These are phyloP conservation scores for Geotrichum ghanense DNA, from an alignment of 805 yeast genomes.

Conservation along the genomic window DNA sequence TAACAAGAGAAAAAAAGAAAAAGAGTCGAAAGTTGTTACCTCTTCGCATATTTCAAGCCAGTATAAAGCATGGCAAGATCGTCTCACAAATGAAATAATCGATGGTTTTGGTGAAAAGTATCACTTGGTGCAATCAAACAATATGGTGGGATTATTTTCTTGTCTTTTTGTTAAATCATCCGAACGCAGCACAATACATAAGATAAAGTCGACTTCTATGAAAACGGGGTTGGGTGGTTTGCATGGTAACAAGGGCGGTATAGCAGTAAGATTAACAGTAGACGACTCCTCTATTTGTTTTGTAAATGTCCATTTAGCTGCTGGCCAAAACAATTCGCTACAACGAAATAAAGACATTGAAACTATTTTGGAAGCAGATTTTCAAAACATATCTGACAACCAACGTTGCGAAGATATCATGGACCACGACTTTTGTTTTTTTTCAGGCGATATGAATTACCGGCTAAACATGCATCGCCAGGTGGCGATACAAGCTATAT, in stretches of 20 bases:
- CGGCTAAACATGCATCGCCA: slow-evolving; percentile 65
- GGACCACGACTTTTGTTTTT: slow-evolving; percentile 74
- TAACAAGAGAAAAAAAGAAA: slow-evolving; percentile 34
- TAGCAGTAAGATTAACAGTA: slow-evolving; percentile 54
- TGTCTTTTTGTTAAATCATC: slow-evolving; percentile 53
- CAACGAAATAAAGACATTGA: slow-evolving; percentile 84
- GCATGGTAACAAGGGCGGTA: slow-evolving; percentile 66
- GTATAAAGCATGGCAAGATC: slow-evolving; percentile 25
- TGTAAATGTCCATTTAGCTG: slow-evolving; percentile 83
- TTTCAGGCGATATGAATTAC: slow-evolving; percentile 93
- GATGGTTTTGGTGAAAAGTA: slow-evolving; percentile 31
- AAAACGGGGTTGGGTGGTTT: slow-evolving; percentile 94
- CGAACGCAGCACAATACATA: slow-evolving; percentile 40
- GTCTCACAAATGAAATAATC: slow-evolving; percentile 15
- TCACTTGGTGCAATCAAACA: slow-evolving; percentile 58
- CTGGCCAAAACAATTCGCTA: slow-evolving; percentile 70
- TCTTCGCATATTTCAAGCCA: slow-evolving; percentile 20
- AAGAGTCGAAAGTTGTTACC: slow-evolving; percentile 32
- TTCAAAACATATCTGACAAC: slow-evolving; percentile 12
- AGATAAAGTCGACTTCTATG: slow-evolving; percentile 60
- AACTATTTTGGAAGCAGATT: slow-evolving; percentile 40
- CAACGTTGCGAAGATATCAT: slow-evolving; percentile 35
- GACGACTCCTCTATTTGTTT: slow-evolving; percentile 66
- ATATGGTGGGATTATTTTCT: slow-evolving; percentile 74
- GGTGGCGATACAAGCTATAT: slow-evolving; percentile 48